Base-by-base conservation (phyloP, 2,329 filamentous ascomycete species). In the Fusarium sp. region DNA sequence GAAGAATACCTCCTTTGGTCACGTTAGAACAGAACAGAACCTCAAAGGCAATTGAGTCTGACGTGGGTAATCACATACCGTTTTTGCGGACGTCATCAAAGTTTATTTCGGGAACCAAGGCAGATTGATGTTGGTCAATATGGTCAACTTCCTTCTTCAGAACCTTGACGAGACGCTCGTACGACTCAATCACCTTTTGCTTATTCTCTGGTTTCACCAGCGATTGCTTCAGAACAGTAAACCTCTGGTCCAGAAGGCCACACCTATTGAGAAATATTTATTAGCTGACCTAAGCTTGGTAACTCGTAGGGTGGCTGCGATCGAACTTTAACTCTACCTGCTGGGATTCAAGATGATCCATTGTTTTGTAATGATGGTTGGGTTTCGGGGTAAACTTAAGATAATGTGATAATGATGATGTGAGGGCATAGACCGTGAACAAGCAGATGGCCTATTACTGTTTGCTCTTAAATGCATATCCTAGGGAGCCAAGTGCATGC, bases 211-310 rank as follows among this genome's bases (percentile, higher is more conserved):
- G n/a, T 18, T 50, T 41, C 2, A 50, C 11, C 3, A 42, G 24
- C 2, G 33, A 50, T 8, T n/a, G 26, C 4, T 50, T 50, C 2
- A 50, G 2, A 13, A 6, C 15, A n/a, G 48, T 11, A 7, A 50
- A 50, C 1, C 48, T 13, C 2, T 39, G 48, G 2, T 42, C 33
- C 2, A 50, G 6, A 9, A 50, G n/a, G 6, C 42, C 35, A 11
- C n/a, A 50, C 18, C 48, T 42, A 26, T 2, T 21, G 15, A 11
- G 18, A 16, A 1, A 1, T 24, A n/a, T 50, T 20, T 26, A 29
- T 21, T 1, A 5, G 12, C 21, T 16, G 13, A 9, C 2, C 11
- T 2, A 16, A 20, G 5, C 16, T 9, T 4, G 2, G 8, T 1
- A 5, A 1, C 12, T 3, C 9, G 33, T 1, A 28, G 8, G 8